Percentiles rank a stretch among this genome's conserved stretches.
Evolutionary conservation across 78 protist species (phyloP).

Genomic region (Chrysochromulina tobinii): DNA sequence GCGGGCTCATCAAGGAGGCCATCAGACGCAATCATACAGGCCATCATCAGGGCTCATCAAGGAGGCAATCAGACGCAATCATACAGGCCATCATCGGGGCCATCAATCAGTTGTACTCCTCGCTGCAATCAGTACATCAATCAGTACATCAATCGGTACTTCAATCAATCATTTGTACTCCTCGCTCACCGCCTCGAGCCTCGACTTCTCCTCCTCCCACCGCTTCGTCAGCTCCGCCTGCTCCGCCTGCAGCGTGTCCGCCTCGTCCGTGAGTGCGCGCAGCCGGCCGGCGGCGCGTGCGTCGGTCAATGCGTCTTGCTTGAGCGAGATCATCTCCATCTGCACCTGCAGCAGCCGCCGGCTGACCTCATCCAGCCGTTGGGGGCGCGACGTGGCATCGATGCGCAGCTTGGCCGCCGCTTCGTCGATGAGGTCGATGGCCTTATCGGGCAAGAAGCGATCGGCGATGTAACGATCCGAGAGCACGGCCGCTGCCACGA

Average conservation of each 20-base stretch:
- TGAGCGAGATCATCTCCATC: constrained; percentile 35
- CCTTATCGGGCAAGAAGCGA: constrained; percentile 56
- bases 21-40: background rate
- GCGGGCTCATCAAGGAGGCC: too few relatives aligned
- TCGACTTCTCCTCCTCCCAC: constrained; percentile 31
- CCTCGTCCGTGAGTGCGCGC: constrained; percentile 76
- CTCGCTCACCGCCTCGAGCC: background rate
- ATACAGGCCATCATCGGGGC: background rate
- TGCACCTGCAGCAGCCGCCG: constrained; percentile 1
- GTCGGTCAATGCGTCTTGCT: background rate
- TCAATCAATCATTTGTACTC: background rate
- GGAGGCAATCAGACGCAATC: too few relatives aligned
- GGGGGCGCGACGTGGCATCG: constrained; percentile 31
- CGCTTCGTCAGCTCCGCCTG: background rate
- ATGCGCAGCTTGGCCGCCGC: constrained; percentile 25
- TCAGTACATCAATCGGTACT: too few relatives aligned
- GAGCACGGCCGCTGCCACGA: constrained; percentile 64
- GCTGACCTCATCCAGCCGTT: background rate
- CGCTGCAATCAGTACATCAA: too few relatives aligned
- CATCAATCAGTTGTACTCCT: too few relatives aligned
- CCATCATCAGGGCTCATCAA: too few relatives aligned
- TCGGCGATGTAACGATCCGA: constrained; percentile 65
- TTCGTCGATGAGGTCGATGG: constrained; percentile 45
- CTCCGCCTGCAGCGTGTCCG: background rate
- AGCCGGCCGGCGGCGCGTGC: constrained; percentile 15